phyloP scores from a whole-genome alignment of 805 yeast genomes.

The Yueomyces sinensis region DNA sequence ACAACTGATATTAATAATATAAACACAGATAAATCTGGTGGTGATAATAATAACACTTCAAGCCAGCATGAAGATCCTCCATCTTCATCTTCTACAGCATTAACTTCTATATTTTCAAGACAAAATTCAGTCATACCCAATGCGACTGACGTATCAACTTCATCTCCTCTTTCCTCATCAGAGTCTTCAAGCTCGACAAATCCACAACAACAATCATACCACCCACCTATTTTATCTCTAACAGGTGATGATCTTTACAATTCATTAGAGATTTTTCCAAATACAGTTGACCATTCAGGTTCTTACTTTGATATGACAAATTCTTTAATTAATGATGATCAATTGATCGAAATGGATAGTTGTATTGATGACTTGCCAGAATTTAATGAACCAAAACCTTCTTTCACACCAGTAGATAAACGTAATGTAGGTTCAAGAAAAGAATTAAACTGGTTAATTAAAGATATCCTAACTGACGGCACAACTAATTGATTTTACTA shows the following conservation, averaged over 20 bases:
- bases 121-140: not conserved
- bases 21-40: not conserved
- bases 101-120: conserved; percentile 5
- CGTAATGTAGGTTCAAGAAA: conserved; percentile 45
- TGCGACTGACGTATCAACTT: not conserved
- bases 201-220: not conserved
- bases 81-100: conserved; percentile 18
- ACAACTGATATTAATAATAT: conserved; percentile 1
- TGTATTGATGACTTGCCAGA: conserved; percentile 24
- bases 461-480: conserved; percentile 47
- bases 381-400: conserved; percentile 20
- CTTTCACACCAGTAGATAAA: conserved; percentile 21
- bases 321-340: conserved; percentile 46
- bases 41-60: conserved; percentile 6
- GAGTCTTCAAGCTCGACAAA: not conserved
- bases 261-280: conserved; percentile 51
- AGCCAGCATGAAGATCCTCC: conserved; percentile 23
- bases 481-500: no score
- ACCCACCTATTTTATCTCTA: conserved; percentile 20
- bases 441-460: conserved; percentile 59
- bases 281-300: conserved; percentile 51
- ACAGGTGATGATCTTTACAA: conserved; percentile 58
- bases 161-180: conserved; percentile 1
- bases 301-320: conserved; percentile 38
- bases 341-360: conserved; percentile 18